Conservation (phyloP, 257 asterid genomes). For the Hygrophila difformis region DNA sequence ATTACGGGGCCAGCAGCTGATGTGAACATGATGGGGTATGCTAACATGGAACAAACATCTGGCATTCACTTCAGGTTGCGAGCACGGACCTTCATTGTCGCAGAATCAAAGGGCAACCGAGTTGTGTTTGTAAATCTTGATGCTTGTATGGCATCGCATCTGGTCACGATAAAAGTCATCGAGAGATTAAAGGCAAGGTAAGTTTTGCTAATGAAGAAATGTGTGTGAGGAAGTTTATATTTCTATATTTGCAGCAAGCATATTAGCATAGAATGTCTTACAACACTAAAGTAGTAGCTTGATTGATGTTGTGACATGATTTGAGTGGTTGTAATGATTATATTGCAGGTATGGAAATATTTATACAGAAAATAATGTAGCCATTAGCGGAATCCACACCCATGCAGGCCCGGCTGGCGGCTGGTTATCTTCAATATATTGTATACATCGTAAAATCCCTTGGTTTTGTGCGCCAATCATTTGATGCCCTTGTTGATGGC, state of each 20-base stretch:
- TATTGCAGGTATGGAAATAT: constrained; percentile 73
- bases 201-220: constrained; percentile 1
- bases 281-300: neutral
- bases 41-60: constrained; percentile 74
- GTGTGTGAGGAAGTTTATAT: too few species aligned
- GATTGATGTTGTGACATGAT: neutral
- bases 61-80: constrained; percentile 95
- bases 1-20: constrained; percentile 99
- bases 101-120: constrained; percentile 69
- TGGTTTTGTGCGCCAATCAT: constrained; percentile 95
- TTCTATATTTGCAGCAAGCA: too few species aligned
- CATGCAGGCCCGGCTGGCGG: constrained; percentile 99
- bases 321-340: constrained; percentile 2
- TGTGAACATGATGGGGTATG: constrained; percentile 99
- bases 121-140: constrained; percentile 82
- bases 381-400: constrained; percentile 93
- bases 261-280: neutral
- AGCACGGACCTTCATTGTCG: constrained; percentile 83
- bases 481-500: constrained; percentile 93
- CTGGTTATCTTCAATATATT: constrained; percentile 90
- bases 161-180: constrained; percentile 79
- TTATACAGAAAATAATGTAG: constrained; percentile 83
- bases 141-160: constrained; percentile 98
- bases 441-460: constrained; percentile 90
- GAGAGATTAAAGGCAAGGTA: constrained; percentile 94